These are phyloP conservation scores for Kalanchoe fedtschenkoi DNA, from an alignment of 164 flowering plant species.

Conservation along the genomic window DNA sequence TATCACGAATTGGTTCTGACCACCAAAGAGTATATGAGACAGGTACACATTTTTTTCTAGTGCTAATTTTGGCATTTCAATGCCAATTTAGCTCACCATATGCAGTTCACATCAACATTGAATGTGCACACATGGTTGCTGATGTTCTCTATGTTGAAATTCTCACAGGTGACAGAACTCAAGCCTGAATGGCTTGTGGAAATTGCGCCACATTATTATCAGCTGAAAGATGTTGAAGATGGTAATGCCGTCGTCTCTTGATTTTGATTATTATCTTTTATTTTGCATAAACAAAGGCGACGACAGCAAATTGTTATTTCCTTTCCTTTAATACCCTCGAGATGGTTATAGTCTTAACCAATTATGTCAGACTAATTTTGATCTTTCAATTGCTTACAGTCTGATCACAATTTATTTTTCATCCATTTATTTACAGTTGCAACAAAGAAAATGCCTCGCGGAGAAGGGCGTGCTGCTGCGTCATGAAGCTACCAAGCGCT, in stretches of 20 bases:
- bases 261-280: background rate
- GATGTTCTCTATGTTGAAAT: background rate
- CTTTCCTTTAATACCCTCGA: background rate
- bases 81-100: no score
- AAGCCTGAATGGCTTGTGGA: slow-evolving; percentile 95
- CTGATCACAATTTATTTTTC: background rate
- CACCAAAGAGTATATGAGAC: slow-evolving; percentile 92
- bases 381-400: no score
- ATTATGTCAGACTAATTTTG: background rate
- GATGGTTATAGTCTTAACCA: background rate
- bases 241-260: slow-evolving; percentile 37
- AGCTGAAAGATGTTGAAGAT: slow-evolving; percentile 88
- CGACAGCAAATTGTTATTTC: background rate
- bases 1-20: slow-evolving; percentile 90
- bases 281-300: no score
- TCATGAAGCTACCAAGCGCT: background rate
- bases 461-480: slow-evolving; percentile 40
- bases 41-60: slow-evolving; percentile 25
- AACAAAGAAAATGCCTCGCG: slow-evolving; percentile 71
- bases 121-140: background rate
- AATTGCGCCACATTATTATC: slow-evolving; percentile 90
- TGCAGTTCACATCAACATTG: no score
- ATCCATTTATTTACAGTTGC: slow-evolving; percentile 29
- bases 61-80: background rate
- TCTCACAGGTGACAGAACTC: slow-evolving; percentile 69